Evolutionary conservation across 163 green algal species (phyloP), one percentile per base, ranked within the genome.

Genomic region (Chlamydomonas reinhardtii): DNA sequence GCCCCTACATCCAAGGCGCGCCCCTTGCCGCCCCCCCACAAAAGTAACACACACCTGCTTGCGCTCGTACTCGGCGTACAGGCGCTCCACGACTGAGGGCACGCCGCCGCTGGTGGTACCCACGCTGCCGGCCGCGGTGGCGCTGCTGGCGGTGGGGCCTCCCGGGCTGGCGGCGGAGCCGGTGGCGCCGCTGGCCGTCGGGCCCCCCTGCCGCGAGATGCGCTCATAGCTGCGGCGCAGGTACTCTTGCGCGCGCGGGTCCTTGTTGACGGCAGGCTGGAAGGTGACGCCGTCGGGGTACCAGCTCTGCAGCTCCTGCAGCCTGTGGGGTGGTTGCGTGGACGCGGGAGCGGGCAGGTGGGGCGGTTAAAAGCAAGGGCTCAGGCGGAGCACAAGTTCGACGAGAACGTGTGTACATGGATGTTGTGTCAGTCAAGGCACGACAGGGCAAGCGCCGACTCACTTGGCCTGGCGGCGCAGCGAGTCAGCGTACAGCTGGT

Each of bases 201-300:
- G n/a, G n/a, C n/a, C n/a, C n/a, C 3, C 48, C 68, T 84, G 76
- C 39, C 54, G 32, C 29, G 52, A 65, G 12, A 1, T 68, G 32
- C 48, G 35, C 29, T 85, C 82, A 52, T 76, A 80, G 71, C 88
- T 91, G 43, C 79, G 76, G 54, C 85, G 86, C 59, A 91, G 76
- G 82, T 90, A 89, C 74, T 90, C 85, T 35, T 66, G 52, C 3
- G 73, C 70, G 48, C 83, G 79, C 20, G 68, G n/a, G 61, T 70
- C 88, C 68, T 88, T 90, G 79, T 92, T 89, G 37, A 94, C 81
- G 76, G 91, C 89, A 17, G 94, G 94, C 80, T 93, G 86, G 90
- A 97, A 97, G n/a, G 94, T 97, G 29, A 93, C 88, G 20, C 96
- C 94, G 73, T 96, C 93, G 2, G 94, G 93, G 74, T 92, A 93